Evolutionary conservation across 176 grass and related monocot genomes (phyloP).

Genomic region (Ananas comosus): DNA sequence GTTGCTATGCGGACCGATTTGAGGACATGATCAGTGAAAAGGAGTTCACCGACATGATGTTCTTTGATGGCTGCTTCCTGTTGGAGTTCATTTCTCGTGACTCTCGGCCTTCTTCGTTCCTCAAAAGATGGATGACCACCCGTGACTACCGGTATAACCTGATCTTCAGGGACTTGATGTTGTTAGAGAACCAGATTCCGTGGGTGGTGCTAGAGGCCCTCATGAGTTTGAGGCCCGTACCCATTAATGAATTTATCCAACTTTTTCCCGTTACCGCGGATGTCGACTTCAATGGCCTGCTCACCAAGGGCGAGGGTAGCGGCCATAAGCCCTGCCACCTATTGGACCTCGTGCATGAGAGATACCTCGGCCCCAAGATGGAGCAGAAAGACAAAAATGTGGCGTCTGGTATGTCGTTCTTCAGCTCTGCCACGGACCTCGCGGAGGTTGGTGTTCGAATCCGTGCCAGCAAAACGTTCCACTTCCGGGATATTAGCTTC

Average conservation of each 20-base stretch:
- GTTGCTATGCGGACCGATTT: not conserved
- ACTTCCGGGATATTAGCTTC: slow-evolving; percentile 30
- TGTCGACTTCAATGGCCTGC: no score
- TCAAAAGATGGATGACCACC: not conserved
- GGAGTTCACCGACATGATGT: not conserved
- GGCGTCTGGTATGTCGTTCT: no score
- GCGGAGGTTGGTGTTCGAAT: no score
- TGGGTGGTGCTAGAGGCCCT: slow-evolving; percentile 12
- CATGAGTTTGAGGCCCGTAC: not conserved
- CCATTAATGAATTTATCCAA: not conserved
- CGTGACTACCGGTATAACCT: not conserved
- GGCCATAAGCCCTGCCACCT: not conserved
- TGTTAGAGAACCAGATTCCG: slow-evolving; percentile 21
- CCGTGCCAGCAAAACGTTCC: no score
- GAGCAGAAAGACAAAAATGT: no score
- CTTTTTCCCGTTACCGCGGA: not conserved
- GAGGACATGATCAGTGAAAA: not conserved
- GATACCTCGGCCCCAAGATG: not conserved
- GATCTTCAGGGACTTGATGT: slow-evolving; percentile 11
- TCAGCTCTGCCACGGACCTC: no score
- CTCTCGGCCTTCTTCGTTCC: not conserved
- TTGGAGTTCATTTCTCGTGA: not conserved
- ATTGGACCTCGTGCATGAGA: not conserved
- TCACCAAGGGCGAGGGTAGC: not conserved
- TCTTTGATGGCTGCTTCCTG: slow-evolving; percentile 24